Conservation (phyloP, 1,284 basidiomycete species). For the Cutaneotrichosporon dermatis region DNA sequence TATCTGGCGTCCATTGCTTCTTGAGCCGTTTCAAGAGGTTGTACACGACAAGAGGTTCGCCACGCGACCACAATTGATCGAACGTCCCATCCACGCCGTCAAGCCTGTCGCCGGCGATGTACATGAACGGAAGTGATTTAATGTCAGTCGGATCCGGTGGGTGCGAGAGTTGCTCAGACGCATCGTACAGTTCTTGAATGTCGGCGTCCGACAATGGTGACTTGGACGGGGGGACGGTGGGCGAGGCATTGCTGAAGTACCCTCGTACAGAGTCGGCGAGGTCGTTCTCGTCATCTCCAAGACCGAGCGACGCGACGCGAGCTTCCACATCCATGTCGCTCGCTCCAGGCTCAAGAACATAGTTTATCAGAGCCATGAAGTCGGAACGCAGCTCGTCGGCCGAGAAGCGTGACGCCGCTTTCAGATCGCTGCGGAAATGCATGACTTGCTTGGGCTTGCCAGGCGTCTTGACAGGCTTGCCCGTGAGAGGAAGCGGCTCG, state of each 20-base stretch:
- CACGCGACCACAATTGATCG: constrained; percentile 64
- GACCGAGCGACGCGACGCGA: constrained; percentile 24
- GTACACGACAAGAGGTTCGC: constrained; percentile 71
- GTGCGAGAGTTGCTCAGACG: constrained; percentile 4
- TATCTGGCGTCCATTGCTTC: constrained; percentile 72
- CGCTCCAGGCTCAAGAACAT: constrained; percentile 26
- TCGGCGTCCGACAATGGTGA: constrained; percentile 7
- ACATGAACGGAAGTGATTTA: constrained; percentile 35
- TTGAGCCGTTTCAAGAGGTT: constrained; percentile 60
- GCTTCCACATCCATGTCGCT: constrained; percentile 20
- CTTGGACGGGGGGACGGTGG: background rate
- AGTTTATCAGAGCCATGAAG: constrained; percentile 37
- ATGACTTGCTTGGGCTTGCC: background rate
- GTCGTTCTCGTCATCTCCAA: constrained; percentile 23
- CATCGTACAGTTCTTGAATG: constrained; percentile 22
- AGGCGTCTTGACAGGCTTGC: background rate
- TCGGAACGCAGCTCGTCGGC: constrained; percentile 59
- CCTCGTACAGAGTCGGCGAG: constrained; percentile 9
- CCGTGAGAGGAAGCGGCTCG: constrained; percentile 8
- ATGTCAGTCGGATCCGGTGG: constrained; percentile 39
- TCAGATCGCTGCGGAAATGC: constrained; percentile 55
- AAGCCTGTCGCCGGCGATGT: constrained; percentile 56
- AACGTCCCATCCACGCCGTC: constrained; percentile 57
- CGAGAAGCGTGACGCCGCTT: constrained; percentile 73
- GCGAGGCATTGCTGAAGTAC: constrained; percentile 1